Evolutionary conservation across 2,329 filamentous ascomycete genomes (phyloP).

Genomic region (Diaporthe capsici): DNA sequence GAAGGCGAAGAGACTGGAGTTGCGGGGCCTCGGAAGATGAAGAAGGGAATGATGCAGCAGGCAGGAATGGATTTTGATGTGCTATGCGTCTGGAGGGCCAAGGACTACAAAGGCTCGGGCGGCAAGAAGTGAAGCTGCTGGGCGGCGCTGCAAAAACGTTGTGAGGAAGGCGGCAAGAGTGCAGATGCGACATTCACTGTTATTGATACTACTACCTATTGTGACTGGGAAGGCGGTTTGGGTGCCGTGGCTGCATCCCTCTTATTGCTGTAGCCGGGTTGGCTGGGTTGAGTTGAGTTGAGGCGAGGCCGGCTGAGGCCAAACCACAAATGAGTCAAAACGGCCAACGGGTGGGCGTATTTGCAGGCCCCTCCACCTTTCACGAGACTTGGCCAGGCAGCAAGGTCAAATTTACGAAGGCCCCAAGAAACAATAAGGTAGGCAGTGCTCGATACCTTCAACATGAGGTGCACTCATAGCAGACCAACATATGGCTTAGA

Average conservation of each 20-base stretch:
- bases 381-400: not conserved
- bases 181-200: conserved; percentile 8
- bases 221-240: not conserved
- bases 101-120: not conserved
- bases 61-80: not conserved
- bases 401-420: not conserved
- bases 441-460: not conserved
- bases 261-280: not conserved
- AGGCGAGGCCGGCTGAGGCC: not conserved
- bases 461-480: not conserved
- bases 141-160: not conserved
- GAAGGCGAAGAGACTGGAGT: not conserved
- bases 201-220: not conserved
- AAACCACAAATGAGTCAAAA: conserved; percentile 36
- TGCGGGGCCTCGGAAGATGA: not conserved
- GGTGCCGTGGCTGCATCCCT: not conserved
- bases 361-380: not conserved
- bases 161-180: not conserved
- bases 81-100: not conserved
- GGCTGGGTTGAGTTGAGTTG: not conserved
- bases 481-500: not conserved
- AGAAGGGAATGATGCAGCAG: not conserved
- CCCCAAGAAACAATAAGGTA: not conserved
- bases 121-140: not conserved
- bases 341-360: conserved; percentile 16